phyloP scores from a whole-genome alignment of 2,329 filamentous ascomycete genomes.

The Curvularia spicifera region DNA sequence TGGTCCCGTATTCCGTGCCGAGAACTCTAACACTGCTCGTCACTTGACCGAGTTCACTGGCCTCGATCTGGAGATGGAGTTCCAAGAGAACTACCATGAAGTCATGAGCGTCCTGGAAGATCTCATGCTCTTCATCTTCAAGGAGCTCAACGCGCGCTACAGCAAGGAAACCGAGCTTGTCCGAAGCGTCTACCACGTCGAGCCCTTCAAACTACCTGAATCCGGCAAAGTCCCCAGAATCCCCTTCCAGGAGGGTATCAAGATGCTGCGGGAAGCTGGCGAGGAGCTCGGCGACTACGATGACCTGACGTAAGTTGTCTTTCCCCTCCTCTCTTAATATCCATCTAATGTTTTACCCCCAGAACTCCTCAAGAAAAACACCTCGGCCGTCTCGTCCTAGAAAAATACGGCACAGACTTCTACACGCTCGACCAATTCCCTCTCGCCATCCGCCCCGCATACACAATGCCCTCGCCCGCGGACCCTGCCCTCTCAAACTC shows the following conservation, averaged over 20 bases:
- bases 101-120: conserved; percentile 74
- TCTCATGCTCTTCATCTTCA: conserved; percentile 80
- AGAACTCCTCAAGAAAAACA: conserved; percentile 82
- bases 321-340: background rate
- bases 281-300: conserved; percentile 78
- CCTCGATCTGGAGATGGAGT: conserved; percentile 90
- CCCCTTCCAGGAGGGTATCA: conserved; percentile 78
- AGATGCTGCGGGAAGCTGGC: conserved; percentile 77
- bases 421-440: conserved; percentile 98
- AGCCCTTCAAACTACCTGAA: conserved; percentile 76
- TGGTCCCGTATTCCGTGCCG: conserved; percentile 83
- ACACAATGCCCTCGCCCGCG: conserved; percentile 73
- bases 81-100: conserved; percentile 78
- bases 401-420: conserved; percentile 94
- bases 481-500: conserved; percentile 62
- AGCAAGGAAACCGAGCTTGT: conserved; percentile 75
- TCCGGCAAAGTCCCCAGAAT: conserved; percentile 76
- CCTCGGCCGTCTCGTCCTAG: conserved; percentile 82
- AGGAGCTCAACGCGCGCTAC: conserved; percentile 71
- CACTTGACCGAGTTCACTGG: conserved; percentile 91
- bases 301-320: conserved; percentile 64
- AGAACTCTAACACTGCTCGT: conserved; percentile 82
- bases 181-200: conserved; percentile 74
- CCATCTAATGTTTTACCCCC: conserved; percentile 2
- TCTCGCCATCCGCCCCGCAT: conserved; percentile 85